Evolutionary conservation across 192 early-diverging fungal species (phyloP), one percentile per base, ranked within the genome.

Genomic region (Rhizoclosmatium sp.): DNA sequence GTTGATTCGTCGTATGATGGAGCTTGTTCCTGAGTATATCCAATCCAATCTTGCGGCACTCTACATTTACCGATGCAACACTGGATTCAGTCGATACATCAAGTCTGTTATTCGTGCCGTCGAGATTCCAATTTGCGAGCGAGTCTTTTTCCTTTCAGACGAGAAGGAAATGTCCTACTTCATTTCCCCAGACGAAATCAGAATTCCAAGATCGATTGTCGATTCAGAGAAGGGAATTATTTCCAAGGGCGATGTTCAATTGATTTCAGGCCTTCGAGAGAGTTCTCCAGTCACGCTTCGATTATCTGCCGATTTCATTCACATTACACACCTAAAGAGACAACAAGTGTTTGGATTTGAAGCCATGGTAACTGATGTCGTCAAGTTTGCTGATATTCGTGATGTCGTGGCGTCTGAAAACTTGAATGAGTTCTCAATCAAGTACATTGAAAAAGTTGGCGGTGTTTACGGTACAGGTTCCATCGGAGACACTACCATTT

Each of bases 11-110:
- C 91, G 92, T 84, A 87, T 97, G 59, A 68, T 90, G 39, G 92
- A 93, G 67, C 82, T 96, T 1, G 59, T 96, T 10, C 94, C 96
- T 19, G 84, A 87, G 62, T 84, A 91, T 45, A 86, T 92, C 1
- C 67, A 83, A 5, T 80, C 86, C 59, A 96, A 94, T 81, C 72
- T 95, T 7, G 85, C 86, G 49, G 85, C 86, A 9, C 78, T 97
- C 19, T 93, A 92, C 82, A 87, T 96, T 78, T 93, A 95, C 83
- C 95, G 96, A 65, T 90, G 92, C 60, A 96, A 96, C 83, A 91
- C 91, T 19, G 93, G 91, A 61, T 80, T 89, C 65, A 91, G 92
- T 80, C 84, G 87, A 31, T 75, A 48, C 46, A 41, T 56, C 41
- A 78, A 44, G 31, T 9, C 21, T 2, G 23, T 85, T 78, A 45